phyloP scores from a whole-genome alignment of 345 rosid species.

The Salix caprea region DNA sequence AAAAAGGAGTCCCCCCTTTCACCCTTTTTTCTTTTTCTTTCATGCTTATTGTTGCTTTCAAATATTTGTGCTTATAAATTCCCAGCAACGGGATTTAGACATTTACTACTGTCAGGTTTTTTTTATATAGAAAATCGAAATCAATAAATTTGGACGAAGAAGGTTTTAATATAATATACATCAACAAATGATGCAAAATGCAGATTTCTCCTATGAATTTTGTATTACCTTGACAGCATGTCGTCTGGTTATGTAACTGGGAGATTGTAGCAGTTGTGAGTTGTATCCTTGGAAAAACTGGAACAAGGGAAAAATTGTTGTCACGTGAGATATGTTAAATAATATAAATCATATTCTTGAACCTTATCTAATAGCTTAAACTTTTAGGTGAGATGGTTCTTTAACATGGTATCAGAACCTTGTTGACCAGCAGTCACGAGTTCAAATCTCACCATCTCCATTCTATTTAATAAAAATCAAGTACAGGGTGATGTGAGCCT shows the following conservation, averaged over 20 bases:
- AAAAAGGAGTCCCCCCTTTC: background rate
- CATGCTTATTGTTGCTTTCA: background rate
- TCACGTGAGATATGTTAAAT: background rate
- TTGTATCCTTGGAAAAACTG: conserved; percentile 52
- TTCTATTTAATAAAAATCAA: too few species aligned
- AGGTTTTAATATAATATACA: too few species aligned
- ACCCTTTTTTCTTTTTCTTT: background rate
- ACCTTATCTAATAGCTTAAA: too few species aligned
- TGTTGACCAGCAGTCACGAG: too few species aligned
- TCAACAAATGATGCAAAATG: background rate
- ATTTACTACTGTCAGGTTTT: background rate
- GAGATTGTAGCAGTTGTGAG: conserved; percentile 32
- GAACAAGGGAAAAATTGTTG: background rate
- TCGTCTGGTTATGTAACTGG: conserved; percentile 42
- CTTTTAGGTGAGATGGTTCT: too few species aligned
- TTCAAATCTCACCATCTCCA: too few species aligned
- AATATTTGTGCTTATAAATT: background rate
- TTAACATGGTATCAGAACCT: too few species aligned
- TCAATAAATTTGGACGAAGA: background rate
- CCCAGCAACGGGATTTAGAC: background rate
- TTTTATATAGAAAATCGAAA: background rate
- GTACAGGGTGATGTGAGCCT: too few species aligned
- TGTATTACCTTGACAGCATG: conserved; percentile 43
- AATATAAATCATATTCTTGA: too few species aligned
- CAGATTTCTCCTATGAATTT: background rate